Evolutionary conservation across 2,329 filamentous ascomycete species (phyloP).

Genomic region (Hyphodiscus sp.): DNA sequence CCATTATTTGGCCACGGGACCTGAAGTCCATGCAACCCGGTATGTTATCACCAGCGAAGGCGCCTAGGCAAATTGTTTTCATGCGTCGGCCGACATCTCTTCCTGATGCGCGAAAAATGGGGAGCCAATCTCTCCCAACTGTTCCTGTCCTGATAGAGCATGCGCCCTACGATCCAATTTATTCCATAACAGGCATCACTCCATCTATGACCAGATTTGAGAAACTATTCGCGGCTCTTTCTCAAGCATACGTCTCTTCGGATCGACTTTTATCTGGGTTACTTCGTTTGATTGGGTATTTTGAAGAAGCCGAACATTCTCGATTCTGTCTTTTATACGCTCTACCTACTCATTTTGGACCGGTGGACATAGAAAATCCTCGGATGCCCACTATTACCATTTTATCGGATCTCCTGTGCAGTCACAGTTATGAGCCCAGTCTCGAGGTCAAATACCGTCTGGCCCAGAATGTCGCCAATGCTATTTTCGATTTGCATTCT

Average conservation of each 20-base stretch:
- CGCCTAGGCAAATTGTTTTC: conserved; percentile 32
- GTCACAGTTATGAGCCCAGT: conserved; percentile 51
- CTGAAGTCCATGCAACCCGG: conserved; percentile 18
- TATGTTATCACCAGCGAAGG: conserved; percentile 25
- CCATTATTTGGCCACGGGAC: conserved; percentile 40
- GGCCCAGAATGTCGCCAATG: conserved; percentile 65
- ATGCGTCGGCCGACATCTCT: conserved; percentile 24
- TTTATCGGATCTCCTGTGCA: conserved; percentile 45
- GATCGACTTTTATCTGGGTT: conserved; percentile 53
- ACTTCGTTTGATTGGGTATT: conserved; percentile 60
- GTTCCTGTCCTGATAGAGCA: conserved; percentile 63
- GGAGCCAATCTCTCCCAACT: conserved; percentile 16
- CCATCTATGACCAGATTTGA: conserved; percentile 60
- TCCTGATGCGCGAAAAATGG: conserved; percentile 18
- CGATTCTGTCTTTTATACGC: conserved; percentile 71
- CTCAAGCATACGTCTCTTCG: conserved; percentile 35
- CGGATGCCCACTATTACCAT: conserved; percentile 40
- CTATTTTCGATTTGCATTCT: conserved; percentile 67
- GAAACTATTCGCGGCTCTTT: conserved; percentile 51
- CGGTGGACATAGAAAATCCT: conserved; percentile 46
- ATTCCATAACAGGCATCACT: conserved; percentile 55
- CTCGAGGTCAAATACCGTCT: conserved; percentile 72
- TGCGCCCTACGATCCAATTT: conserved; percentile 56
- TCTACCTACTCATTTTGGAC: conserved; percentile 59
- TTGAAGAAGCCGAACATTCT: conserved; percentile 65